phyloP scores from a whole-genome alignment of 345 rosid genomes.

The Eucalyptus sp. region DNA sequence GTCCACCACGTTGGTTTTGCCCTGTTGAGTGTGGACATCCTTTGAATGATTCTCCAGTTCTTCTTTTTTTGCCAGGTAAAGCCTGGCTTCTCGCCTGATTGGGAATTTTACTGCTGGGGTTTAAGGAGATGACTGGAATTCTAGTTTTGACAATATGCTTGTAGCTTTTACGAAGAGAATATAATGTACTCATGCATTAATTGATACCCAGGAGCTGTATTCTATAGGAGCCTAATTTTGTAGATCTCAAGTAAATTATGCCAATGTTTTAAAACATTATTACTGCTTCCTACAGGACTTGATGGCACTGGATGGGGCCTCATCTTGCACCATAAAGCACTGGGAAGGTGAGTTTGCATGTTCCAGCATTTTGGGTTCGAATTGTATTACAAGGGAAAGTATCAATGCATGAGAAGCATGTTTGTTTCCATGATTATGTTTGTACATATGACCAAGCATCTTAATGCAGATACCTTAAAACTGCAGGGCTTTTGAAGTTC shows the following conservation, averaged over 20 bases:
- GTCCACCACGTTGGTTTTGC: constrained; percentile 94
- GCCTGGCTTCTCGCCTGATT: neutral
- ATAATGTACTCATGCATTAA: neutral
- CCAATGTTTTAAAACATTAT: neutral
- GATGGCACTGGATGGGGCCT: constrained; percentile 89
- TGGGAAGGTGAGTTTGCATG: constrained; percentile 62
- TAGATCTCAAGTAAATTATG: neutral
- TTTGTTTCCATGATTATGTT: neutral
- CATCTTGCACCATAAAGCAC: constrained; percentile 72
- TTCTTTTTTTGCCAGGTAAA: constrained; percentile 83
- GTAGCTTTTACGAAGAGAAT: neutral
- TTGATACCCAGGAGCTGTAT: neutral
- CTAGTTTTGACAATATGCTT: neutral
- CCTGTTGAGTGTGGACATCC: constrained; percentile 78
- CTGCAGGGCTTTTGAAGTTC: constrained; percentile 75
- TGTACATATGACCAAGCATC: neutral
- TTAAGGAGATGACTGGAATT: neutral
- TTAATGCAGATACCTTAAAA: neutral
- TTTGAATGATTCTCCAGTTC: constrained; percentile 52
- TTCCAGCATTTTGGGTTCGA: neutral
- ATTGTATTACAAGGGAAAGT: neutral
- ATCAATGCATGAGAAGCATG: neutral
- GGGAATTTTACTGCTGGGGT: neutral
- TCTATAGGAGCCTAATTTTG: neutral
- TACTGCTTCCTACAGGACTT: constrained; percentile 20